Evolutionary conservation across 352 stramenopile genomes (phyloP).

Genomic region (Halophytophthora polymorphica): DNA sequence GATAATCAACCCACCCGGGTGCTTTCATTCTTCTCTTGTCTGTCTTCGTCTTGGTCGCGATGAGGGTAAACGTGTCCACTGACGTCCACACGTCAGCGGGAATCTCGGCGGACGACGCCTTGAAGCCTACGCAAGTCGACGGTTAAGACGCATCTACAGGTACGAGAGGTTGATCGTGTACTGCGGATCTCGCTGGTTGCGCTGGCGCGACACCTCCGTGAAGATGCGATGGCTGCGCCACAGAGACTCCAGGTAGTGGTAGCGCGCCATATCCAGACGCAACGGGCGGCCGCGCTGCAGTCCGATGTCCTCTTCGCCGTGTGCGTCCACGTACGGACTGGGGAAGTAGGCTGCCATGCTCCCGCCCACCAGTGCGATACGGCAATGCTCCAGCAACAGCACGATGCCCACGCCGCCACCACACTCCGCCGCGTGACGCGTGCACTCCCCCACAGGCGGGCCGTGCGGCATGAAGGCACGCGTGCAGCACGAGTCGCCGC

Average conservation of each 20-base stretch:
- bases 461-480: slow-evolving; percentile 72
- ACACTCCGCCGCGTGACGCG: slow-evolving; percentile 79
- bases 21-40: not conserved
- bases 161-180: slow-evolving; percentile 87
- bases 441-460: slow-evolving; percentile 80
- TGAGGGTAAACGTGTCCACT: not conserved
- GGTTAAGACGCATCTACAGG: slow-evolving; percentile 57
- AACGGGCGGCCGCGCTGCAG: slow-evolving; percentile 78
- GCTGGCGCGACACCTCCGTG: slow-evolving; percentile 79
- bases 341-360: slow-evolving; percentile 87
- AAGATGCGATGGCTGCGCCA: slow-evolving; percentile 86
- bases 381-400: slow-evolving; percentile 82
- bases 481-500: slow-evolving; percentile 81
- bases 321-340: slow-evolving; percentile 80
- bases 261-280: slow-evolving; percentile 70
- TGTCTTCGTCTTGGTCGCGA: not conserved
- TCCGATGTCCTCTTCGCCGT: slow-evolving; percentile 83
- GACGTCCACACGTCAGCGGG: too few relatives aligned
- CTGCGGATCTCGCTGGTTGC: slow-evolving; percentile 84
- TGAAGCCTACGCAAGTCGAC: not conserved
- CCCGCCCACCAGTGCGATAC: slow-evolving; percentile 75
- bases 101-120: too few relatives aligned
- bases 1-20: too few relatives aligned
- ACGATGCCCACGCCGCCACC: slow-evolving; percentile 82
- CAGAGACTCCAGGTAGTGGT: slow-evolving; percentile 73